A percentile compares a stretch with the other conserved stretches of the same genome.
These are phyloP conservation scores for Solioccasus polychromus DNA, from an alignment of 768 basidiomycete species.

Conservation along the genomic window DNA sequence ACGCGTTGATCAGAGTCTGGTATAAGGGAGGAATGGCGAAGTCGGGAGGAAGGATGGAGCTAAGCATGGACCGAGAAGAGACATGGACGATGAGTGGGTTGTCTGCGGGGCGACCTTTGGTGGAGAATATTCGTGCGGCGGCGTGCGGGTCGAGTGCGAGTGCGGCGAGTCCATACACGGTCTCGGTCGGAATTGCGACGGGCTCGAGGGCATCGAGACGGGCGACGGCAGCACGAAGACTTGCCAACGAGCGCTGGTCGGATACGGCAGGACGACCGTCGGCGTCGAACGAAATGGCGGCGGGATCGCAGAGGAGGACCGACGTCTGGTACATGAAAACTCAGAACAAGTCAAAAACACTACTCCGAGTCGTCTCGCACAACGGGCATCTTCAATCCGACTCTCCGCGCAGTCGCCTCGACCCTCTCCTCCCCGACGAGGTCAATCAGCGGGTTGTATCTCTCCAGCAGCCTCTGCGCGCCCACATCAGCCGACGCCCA, in stretches of 20 bases:
- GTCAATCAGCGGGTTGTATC: constrained; percentile 85
- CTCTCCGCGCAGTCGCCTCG: constrained; percentile 79
- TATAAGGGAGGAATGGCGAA: constrained; percentile 68
- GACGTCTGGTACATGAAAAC: no score
- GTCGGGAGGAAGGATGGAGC: constrained; percentile 61
- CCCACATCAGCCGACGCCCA: neutral
- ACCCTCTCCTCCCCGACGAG: constrained; percentile 80
- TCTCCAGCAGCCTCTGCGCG: constrained; percentile 66
- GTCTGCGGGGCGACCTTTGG: constrained; percentile 90
- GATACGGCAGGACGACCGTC: constrained; percentile 48
- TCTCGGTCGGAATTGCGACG: constrained; percentile 95
- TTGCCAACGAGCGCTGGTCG: constrained; percentile 47
- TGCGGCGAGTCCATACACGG: constrained; percentile 97
- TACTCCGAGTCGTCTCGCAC: constrained; percentile 22
- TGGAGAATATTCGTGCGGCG: constrained; percentile 71
- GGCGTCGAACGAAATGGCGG: constrained; percentile 54
- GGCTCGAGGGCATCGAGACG: constrained; percentile 46
- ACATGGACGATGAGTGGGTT: constrained; percentile 98
- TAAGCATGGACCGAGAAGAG: constrained; percentile 81
- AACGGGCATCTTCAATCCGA: constrained; percentile 82
- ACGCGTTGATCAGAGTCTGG: constrained; percentile 67
- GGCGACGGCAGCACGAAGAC: constrained; percentile 55
- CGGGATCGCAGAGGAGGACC: constrained; percentile 50
- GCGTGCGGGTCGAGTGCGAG: constrained; percentile 67
- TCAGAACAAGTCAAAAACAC: constrained; percentile 6